Evolutionary conservation across 495 filamentous ascomycete genomes (phyloP).

Genomic region (Podospora fimiseda): DNA sequence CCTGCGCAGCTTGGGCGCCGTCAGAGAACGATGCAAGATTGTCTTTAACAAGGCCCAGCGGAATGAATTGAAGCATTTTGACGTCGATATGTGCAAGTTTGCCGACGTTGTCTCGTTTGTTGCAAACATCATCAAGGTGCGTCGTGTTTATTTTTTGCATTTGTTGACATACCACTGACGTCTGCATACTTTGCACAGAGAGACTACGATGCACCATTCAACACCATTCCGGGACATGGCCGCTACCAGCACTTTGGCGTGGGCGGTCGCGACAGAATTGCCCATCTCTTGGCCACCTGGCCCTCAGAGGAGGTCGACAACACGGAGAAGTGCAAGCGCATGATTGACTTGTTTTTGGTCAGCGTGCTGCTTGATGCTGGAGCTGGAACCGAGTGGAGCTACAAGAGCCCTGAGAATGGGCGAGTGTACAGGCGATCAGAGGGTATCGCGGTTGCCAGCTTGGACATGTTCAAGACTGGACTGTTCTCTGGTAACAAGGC

Average conservation of each 20-base stretch:
- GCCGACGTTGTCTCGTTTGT: slow-evolving; percentile 84
- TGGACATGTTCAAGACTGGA: slow-evolving; percentile 98
- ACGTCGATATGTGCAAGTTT: slow-evolving; percentile 86
- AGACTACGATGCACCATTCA: slow-evolving; percentile 82
- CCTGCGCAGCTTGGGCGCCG: slow-evolving; percentile 81
- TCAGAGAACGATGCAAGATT: slow-evolving; percentile 69
- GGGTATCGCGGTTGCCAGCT: slow-evolving; percentile 83
- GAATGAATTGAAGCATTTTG: slow-evolving; percentile 81
- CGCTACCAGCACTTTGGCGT: slow-evolving; percentile 88
- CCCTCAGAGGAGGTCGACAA: slow-evolving; percentile 51
- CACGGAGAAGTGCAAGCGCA: slow-evolving; percentile 65
- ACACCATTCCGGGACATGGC: slow-evolving; percentile 77
- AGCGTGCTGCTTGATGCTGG: slow-evolving; percentile 89
- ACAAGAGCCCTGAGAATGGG: slow-evolving; percentile 85
- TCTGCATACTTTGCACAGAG: slow-evolving; percentile 50
- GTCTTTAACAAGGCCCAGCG: slow-evolving; percentile 70
- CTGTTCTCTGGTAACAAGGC: slow-evolving; percentile 76
- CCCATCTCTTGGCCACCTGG: slow-evolving; percentile 65
- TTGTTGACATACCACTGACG: neutral
- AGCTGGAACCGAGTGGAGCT: slow-evolving; percentile 77
- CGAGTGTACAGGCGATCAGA: slow-evolving; percentile 80
- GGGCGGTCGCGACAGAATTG: slow-evolving; percentile 69
- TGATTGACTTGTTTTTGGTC: slow-evolving; percentile 80
- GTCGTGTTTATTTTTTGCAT: slow-evolving; percentile 2
- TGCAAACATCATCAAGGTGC: slow-evolving; percentile 91